A percentile compares a stretch with the other conserved stretches of the same genome.
phyloP scores from a whole-genome alignment of 1,284 basidiomycete species.

The Flammula alnicola region DNA sequence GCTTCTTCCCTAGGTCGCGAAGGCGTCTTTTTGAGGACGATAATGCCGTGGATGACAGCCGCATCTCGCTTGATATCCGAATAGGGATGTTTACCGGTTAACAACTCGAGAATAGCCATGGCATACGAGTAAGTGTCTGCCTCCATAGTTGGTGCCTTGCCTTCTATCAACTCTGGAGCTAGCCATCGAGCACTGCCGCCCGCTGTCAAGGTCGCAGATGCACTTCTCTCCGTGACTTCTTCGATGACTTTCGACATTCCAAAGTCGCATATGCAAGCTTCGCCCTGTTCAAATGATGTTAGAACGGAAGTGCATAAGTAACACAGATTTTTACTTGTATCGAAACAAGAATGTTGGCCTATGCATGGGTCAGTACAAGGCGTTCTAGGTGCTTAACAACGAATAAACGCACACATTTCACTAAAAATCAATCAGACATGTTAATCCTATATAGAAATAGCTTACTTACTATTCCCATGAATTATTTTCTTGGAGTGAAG shows the following conservation, averaged over 20 bases:
- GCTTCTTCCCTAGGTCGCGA: constrained; percentile 39
- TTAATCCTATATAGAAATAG: neutral
- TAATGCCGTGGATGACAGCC: constrained; percentile 50
- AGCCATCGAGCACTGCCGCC: constrained; percentile 56
- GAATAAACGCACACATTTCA: constrained; percentile 56
- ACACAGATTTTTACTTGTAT: constrained; percentile 23
- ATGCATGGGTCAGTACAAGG: neutral
- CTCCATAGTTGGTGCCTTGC: constrained; percentile 44
- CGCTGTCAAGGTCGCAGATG: constrained; percentile 47
- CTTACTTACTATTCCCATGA: constrained; percentile 57
- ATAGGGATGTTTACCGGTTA: constrained; percentile 54
- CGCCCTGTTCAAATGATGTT: constrained; percentile 37
- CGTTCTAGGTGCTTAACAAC: neutral
- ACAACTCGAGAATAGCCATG: constrained; percentile 60
- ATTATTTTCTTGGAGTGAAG: constrained; percentile 52
- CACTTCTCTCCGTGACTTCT: constrained; percentile 51
- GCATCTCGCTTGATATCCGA: constrained; percentile 49
- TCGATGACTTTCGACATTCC: constrained; percentile 63
- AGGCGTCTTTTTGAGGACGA: constrained; percentile 40
- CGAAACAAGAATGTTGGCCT: constrained; percentile 62
- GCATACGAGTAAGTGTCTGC: constrained; percentile 60
- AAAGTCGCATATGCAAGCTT: constrained; percentile 62
- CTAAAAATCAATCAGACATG: constrained; percentile 34
- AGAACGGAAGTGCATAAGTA: neutral
- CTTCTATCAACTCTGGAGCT: constrained; percentile 58